phyloP scores from a whole-genome alignment of 106 monocot genomes.

The Alisma plantagoaquatica region DNA sequence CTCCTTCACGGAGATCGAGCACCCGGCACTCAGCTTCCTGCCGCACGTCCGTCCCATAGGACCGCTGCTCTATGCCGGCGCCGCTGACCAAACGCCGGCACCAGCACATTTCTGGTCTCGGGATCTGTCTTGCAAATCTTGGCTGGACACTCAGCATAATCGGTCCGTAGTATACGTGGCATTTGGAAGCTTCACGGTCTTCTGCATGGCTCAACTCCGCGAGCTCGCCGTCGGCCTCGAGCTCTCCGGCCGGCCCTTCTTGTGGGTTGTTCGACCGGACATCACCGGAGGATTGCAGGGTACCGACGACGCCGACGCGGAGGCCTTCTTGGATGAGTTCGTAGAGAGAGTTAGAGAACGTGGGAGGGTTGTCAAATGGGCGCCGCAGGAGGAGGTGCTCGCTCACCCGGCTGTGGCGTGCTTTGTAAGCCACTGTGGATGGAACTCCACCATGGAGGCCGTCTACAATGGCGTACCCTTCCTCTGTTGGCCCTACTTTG shows the following conservation, averaged over 20 bases:
- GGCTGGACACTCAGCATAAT: constrained; percentile 29
- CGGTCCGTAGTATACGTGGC: constrained; percentile 57
- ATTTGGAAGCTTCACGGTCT: constrained; percentile 53
- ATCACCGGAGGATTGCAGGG: constrained; percentile 13
- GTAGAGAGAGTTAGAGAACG: background rate
- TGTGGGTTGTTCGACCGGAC: constrained; percentile 40
- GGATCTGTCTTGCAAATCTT: constrained; percentile 28
- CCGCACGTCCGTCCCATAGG: constrained; percentile 27
- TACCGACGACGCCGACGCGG: constrained; percentile 23
- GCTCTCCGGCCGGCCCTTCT: constrained; percentile 27
- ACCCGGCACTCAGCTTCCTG: constrained; percentile 11
- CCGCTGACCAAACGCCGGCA: background rate
- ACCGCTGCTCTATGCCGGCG: too few relatives aligned
- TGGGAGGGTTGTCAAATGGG: constrained; percentile 20
- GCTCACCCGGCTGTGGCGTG: constrained; percentile 27
- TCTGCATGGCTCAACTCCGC: constrained; percentile 24
- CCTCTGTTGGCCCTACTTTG: constrained; percentile 44
- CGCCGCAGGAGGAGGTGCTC: constrained; percentile 44
- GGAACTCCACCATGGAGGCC: constrained; percentile 39
- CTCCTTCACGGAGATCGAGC: constrained; percentile 30
- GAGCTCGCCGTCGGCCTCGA: constrained; percentile 53
- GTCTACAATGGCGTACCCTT: constrained; percentile 43
- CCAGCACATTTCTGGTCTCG: constrained; percentile 30
- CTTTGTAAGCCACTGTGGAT: constrained; percentile 25
- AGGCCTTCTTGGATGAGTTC: constrained; percentile 1